These are phyloP conservation scores for Carallia pectinifolia DNA, from an alignment of 345 rosid species.

Conservation along the genomic window DNA sequence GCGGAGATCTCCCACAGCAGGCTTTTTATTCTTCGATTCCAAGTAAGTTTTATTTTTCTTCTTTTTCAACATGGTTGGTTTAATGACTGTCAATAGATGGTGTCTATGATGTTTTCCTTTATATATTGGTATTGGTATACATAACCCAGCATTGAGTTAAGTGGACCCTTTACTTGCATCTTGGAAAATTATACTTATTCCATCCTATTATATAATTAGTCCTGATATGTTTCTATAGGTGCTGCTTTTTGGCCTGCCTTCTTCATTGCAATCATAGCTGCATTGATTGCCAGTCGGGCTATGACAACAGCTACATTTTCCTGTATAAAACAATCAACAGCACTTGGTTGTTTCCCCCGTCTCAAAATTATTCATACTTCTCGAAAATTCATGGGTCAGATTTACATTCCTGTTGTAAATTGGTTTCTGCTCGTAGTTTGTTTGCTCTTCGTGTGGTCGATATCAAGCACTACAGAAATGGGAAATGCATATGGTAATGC, in stretches of 20 bases:
- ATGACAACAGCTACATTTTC: slow-evolving; percentile 99
- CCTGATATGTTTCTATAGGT: slow-evolving; percentile 46
- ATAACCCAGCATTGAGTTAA: neutral
- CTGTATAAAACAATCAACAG: slow-evolving; percentile 94
- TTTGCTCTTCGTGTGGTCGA: slow-evolving; percentile 72
- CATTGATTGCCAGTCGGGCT: slow-evolving; percentile 92
- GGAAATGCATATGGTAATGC: slow-evolving; percentile 97
- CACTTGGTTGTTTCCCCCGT: slow-evolving; percentile 97
- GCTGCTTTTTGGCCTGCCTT: slow-evolving; percentile 85
- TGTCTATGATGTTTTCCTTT: neutral
- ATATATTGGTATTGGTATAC: neutral
- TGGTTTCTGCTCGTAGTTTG: slow-evolving; percentile 95
- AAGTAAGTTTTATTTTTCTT: slow-evolving; percentile 49
- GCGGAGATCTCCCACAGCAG: slow-evolving; percentile 44
- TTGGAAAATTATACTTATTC: slow-evolving; percentile 5
- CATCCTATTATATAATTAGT: slow-evolving; percentile 4
- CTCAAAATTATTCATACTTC: slow-evolving; percentile 97
- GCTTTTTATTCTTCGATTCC: slow-evolving; percentile 90
- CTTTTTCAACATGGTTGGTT: slow-evolving; percentile 2
- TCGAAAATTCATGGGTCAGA: slow-evolving; percentile 98
- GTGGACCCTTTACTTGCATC: slow-evolving; percentile 1
- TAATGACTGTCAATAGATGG: neutral
- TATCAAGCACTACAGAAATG: slow-evolving; percentile 79
- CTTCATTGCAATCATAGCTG: slow-evolving; percentile 84
- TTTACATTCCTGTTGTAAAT: slow-evolving; percentile 97